Base-by-base conservation (phyloP, 2,329 filamentous ascomycete species). In the Microcyclospora pomicola region DNA sequence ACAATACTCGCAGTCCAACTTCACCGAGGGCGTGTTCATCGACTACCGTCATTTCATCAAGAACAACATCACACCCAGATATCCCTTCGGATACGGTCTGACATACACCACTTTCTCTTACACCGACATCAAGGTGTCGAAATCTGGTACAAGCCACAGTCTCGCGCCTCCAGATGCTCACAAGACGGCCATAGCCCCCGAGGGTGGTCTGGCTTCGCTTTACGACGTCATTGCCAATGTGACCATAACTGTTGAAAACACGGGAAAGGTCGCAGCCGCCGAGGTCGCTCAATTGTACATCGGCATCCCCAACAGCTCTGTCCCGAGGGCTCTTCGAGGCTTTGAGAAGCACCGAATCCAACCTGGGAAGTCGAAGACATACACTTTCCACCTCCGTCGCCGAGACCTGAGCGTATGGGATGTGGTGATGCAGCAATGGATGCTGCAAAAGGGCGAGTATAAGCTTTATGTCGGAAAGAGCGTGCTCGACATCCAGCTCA, bases 181-280 rank as follows among this genome's bases (percentile, higher is more conserved):
- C 6, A 15, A n/a, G 14, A 31, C 5, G 30, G 30, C 30, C 30
- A 24, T 24, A 24, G 19, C 19, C 54, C 34, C 58, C 14, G 80
- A 80, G 49, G 80, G 76, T 0, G 73, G 70, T 1, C 69, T 72
- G 34, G 64, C 72, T 0, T 64, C 69, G 0, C 68, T 87, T 0
- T 87, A 75, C 67, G 70, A 81, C 31, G 57, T 66, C 0, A 66
- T 77, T 1, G 78, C 71, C 42, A 58, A 59, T 15, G 61, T 82
- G 9, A 63, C 66, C 2, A 68, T 73, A 3, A 67, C 60, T 0
- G 60, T 88, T 2, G 69, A 62, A 6, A 91, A 91, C 51, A 70
- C 67, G 0, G 82, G 82, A 2, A 47, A 50, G 42, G 56, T 62
- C 2, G 45, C 57, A 0, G 70, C 69, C 15, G 66, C 67, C 24